phyloP scores from a whole-genome alignment of 768 basidiomycete genomes.

The Pseudohyphozyma bogoriensis region DNA sequence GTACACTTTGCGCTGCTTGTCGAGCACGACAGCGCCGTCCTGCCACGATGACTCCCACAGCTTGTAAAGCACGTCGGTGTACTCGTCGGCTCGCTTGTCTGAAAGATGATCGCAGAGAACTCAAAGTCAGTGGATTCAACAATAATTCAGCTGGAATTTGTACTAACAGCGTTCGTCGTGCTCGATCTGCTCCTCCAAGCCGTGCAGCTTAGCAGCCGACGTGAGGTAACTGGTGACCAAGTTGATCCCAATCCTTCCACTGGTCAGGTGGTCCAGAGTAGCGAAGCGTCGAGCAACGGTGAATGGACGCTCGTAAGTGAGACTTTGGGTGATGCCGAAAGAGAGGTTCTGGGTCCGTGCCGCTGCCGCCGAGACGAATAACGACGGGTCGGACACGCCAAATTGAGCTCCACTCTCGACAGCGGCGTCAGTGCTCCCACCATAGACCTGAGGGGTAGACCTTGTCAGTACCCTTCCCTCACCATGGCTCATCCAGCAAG shows the following conservation, averaged over 20 bases:
- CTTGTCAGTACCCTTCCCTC: too few species aligned
- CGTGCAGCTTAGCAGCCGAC: not conserved
- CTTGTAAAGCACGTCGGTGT: slow-evolving; percentile 6
- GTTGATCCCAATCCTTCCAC: slow-evolving; percentile 6
- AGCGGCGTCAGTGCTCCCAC: not conserved
- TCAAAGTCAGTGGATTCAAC: not conserved
- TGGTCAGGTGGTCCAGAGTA: slow-evolving; percentile 16
- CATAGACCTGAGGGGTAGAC: not conserved
- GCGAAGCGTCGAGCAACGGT: slow-evolving; percentile 10
- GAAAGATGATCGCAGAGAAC: too few species aligned
- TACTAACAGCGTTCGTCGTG: slow-evolving; percentile 3
- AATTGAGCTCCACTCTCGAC: not conserved
- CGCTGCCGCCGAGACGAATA: not conserved
- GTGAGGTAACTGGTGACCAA: slow-evolving; percentile 8
- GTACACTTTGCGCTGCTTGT: not conserved
- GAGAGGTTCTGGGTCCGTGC: slow-evolving; percentile 8
- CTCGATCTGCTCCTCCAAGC: slow-evolving; percentile 1
- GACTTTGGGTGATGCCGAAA: slow-evolving; percentile 9
- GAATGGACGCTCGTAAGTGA: slow-evolving; percentile 9
- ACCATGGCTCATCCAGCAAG: not conserved
- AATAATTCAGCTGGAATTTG: not conserved
- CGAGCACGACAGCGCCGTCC: slow-evolving; percentile 6
- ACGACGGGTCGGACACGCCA: not conserved
- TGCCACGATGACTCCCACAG: slow-evolving; percentile 12
- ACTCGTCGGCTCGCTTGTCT: not conserved